These are phyloP conservation scores for Cordyceps farinosa DNA, from an alignment of 2,329 filamentous ascomycete species.

Conservation along the genomic window DNA sequence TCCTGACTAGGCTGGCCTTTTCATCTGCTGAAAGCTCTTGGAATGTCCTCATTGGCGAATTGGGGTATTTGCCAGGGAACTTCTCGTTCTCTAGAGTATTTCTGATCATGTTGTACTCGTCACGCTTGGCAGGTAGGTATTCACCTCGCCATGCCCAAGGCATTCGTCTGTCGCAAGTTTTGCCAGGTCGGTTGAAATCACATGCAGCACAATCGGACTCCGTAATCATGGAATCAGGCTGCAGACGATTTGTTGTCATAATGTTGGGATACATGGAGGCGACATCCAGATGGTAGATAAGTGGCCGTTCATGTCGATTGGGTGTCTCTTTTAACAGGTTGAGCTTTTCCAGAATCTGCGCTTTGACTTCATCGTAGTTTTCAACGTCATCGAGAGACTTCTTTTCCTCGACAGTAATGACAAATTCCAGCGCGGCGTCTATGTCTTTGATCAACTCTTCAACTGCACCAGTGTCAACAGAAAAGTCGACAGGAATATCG, in stretches of 20 bases:
- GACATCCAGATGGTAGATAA: conserved; percentile 97
- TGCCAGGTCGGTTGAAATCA: conserved; percentile 96
- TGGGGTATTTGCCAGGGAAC: conserved; percentile 77
- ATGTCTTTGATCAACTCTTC: conserved; percentile 85
- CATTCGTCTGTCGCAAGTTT: conserved; percentile 90
- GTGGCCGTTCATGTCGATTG: conserved; percentile 76
- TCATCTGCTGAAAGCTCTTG: conserved; percentile 79
- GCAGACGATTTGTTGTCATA: conserved; percentile 97
- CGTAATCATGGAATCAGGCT: conserved; percentile 98
- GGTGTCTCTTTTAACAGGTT: conserved; percentile 74
- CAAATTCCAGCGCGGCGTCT: conserved; percentile 85
- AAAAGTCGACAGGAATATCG: conserved; percentile 93
- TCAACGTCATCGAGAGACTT: conserved; percentile 74
- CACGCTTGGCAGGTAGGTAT: conserved; percentile 89
- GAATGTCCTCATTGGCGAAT: conserved; percentile 68
- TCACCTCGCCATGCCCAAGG: conserved; percentile 99
- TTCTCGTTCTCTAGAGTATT: conserved; percentile 86
- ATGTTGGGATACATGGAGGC: conserved; percentile 99
- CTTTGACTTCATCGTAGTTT: conserved; percentile 81
- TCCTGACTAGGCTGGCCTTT: conserved; percentile 75
- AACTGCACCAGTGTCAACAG: conserved; percentile 80
- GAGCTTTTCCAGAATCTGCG: conserved; percentile 71
- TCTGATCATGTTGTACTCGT: conserved; percentile 99
- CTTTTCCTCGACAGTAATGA: conserved; percentile 78
- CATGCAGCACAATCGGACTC: conserved; percentile 96